These are phyloP conservation scores for Hanseniaspora valbyensis DNA, from an alignment of 805 yeast genomes.

Conservation along the genomic window DNA sequence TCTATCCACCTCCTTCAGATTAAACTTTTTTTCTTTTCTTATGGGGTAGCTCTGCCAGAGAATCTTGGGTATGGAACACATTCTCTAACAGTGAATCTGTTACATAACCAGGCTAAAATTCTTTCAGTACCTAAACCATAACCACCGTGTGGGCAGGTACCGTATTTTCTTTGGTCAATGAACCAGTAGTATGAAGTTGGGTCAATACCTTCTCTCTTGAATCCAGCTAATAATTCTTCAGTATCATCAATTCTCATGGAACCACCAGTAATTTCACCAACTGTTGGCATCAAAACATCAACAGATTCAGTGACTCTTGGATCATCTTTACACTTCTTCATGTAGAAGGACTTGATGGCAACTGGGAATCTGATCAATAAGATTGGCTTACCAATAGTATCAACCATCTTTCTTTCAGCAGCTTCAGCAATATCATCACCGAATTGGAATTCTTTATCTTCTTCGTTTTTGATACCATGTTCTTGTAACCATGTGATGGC, in stretches of 20 bases:
- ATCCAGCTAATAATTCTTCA: constrained; percentile 78
- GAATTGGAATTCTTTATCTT: constrained; percentile 80
- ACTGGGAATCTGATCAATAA: constrained; percentile 90
- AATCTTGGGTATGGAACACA: constrained; percentile 96
- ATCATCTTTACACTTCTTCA: constrained; percentile 85
- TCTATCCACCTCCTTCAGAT: too few species aligned
- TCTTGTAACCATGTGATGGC: constrained; percentile 96
- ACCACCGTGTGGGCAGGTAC: constrained; percentile 98
- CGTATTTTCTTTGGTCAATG: constrained; percentile 88
- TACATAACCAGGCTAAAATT: constrained; percentile 94
- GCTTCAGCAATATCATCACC: constrained; percentile 99
- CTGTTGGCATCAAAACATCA: constrained; percentile 97
- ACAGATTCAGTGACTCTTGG: constrained; percentile 95
- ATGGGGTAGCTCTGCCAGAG: constrained; percentile 96
- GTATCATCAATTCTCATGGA: constrained; percentile 87
- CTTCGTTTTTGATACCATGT: constrained; percentile 88
- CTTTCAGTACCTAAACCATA: constrained; percentile 98
- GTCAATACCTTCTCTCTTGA: constrained; percentile 84
- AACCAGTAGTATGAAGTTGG: constrained; percentile 89
- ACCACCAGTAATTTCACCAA: constrained; percentile 98
- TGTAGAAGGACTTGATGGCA: constrained; percentile 94
- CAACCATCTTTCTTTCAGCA: constrained; percentile 98
- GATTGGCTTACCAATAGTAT: constrained; percentile 84
- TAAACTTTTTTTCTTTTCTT: too few species aligned
- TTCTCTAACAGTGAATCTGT: constrained; percentile 96